Percentiles rank a stretch among this genome's conserved stretches.
These are phyloP conservation scores for Bullera alba DNA, from an alignment of 768 basidiomycete genomes.

Conservation along the genomic window DNA sequence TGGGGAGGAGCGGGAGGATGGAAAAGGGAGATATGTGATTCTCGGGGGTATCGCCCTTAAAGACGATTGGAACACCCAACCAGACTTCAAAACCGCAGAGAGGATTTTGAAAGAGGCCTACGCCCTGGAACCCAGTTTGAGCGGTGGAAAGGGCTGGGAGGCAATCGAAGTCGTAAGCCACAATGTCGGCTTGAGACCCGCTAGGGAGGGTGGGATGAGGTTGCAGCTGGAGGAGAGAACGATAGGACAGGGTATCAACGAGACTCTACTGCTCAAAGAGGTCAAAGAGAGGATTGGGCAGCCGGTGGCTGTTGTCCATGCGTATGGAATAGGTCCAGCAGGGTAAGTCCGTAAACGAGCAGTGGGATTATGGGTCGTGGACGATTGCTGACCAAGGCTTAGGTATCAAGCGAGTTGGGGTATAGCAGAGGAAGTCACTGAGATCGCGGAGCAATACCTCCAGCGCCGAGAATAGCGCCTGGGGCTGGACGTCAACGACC, in stretches of 20 bases:
- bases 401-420: too few relatives aligned
- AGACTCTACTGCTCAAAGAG: constrained; percentile 10
- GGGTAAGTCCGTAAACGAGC: constrained; percentile 15
- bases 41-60: constrained; percentile 56
- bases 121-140: constrained; percentile 48
- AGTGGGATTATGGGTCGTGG: too few relatives aligned
- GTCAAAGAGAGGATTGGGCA: constrained; percentile 16
- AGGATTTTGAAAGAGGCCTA: constrained; percentile 50
- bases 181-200: constrained; percentile 59
- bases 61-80: constrained; percentile 53
- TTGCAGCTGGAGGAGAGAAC: constrained; percentile 52
- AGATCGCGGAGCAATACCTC: too few relatives aligned
- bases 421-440: too few relatives aligned
- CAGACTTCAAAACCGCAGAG: constrained; percentile 48
- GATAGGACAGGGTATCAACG: constrained; percentile 16
- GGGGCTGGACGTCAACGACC: too few relatives aligned
- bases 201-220: constrained; percentile 55
- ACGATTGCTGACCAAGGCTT: too few relatives aligned
- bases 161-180: constrained; percentile 52
- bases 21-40: constrained; percentile 52
- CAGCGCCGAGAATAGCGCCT: too few relatives aligned
- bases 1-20: too few relatives aligned
- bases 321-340: constrained; percentile 54
- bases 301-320: constrained; percentile 51
- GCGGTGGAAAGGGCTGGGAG: constrained; percentile 32